Percentiles rank a stretch among this genome's conserved stretches.
These are phyloP conservation scores for Coemansia sp. DNA, from an alignment of 192 early-diverging fungal genomes.

Conservation along the genomic window DNA sequence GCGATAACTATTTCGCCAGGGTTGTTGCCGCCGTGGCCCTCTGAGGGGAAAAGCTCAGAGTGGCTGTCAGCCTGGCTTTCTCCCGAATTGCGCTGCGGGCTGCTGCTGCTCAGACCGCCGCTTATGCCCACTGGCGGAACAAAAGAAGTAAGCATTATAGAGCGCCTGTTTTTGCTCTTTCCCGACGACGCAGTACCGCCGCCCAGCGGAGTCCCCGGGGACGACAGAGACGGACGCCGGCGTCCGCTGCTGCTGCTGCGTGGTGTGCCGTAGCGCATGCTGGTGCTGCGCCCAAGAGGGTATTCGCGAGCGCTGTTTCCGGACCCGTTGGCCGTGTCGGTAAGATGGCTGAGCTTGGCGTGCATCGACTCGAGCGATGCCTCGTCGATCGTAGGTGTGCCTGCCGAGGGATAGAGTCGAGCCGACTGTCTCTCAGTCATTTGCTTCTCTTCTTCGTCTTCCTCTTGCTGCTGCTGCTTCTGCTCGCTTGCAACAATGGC, in stretches of 20 bases:
- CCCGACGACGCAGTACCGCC: not conserved
- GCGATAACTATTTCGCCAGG: conserved; percentile 35
- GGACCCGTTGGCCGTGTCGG: conserved; percentile 8
- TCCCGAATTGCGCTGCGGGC: conserved; percentile 29
- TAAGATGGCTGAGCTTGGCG: conserved; percentile 1
- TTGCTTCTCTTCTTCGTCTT: too few relatives aligned
- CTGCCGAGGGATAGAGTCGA: not conserved
- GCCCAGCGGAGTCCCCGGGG: conserved; percentile 1
- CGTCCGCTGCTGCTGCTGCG: conserved; percentile 16
- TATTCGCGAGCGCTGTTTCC: conserved; percentile 12
- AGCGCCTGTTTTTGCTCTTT: conserved; percentile 37
- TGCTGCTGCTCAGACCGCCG: conserved; percentile 27
- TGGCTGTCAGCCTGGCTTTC: conserved; percentile 31
- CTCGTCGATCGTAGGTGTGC: not conserved
- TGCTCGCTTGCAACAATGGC: not conserved
- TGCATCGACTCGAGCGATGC: conserved; percentile 13
- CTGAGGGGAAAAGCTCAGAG: conserved; percentile 2
- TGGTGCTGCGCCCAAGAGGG: conserved; percentile 35
- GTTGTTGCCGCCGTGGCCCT: conserved; percentile 7
- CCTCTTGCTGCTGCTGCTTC: not conserved
- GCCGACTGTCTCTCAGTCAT: not conserved
- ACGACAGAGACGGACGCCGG: conserved; percentile 31
- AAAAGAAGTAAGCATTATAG: conserved; percentile 52
- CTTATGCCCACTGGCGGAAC: conserved; percentile 39
- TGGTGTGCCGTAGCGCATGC: conserved; percentile 21